These are phyloP conservation scores for Phanerochaete sordida DNA, from an alignment of 768 basidiomycete species.

Conservation along the genomic window DNA sequence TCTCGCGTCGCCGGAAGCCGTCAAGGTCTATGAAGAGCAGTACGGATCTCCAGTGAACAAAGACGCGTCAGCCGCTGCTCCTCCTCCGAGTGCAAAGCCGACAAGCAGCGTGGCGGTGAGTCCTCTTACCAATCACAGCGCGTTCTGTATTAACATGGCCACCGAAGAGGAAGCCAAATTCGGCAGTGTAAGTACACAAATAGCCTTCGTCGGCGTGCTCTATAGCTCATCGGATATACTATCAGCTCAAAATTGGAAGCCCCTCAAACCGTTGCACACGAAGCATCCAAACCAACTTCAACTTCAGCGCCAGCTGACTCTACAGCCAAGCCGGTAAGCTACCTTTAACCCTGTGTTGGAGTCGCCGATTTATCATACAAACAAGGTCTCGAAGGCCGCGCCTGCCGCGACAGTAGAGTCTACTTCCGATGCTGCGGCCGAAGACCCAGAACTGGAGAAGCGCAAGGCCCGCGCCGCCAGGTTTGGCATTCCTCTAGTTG, in stretches of 20 bases:
- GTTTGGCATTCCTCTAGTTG: conserved; percentile 66
- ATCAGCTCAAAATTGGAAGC: neutral
- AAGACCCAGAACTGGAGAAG: conserved; percentile 52
- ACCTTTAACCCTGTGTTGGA: neutral
- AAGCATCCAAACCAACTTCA: neutral
- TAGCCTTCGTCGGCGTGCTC: too few relatives aligned
- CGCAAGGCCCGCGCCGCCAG: conserved; percentile 61
- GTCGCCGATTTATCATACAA: too few relatives aligned
- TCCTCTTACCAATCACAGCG: neutral
- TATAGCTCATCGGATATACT: neutral
- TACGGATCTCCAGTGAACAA: conserved; percentile 14
- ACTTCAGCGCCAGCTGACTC: neutral
- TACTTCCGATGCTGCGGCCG: conserved; percentile 11
- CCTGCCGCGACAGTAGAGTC: neutral
- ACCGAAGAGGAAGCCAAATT: neutral
- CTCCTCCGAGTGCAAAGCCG: neutral
- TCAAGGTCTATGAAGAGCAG: conserved; percentile 42
- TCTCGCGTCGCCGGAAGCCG: conserved; percentile 46
- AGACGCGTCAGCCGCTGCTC: conserved; percentile 25
- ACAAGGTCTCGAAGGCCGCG: neutral
- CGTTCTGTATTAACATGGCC: neutral
- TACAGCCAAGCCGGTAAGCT: conserved; percentile 1
- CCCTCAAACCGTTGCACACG: neutral
- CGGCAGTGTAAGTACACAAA: neutral
- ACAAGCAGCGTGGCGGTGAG: neutral